Evolutionary conservation across 78 protist species (phyloP).

Genomic region (Capsaspora owczarzaki): DNA sequence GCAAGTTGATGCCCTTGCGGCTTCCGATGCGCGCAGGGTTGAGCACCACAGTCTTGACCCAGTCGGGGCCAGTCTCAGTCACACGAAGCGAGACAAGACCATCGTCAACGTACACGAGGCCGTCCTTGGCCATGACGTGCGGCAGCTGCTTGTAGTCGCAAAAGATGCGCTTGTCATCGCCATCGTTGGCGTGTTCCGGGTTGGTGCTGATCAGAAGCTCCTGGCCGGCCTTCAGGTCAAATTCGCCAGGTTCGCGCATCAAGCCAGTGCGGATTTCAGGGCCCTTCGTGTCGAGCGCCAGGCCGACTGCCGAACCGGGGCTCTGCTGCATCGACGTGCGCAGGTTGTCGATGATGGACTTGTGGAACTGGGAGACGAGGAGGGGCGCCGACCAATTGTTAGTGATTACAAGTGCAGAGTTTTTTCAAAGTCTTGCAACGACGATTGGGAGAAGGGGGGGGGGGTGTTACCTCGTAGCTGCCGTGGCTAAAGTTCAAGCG

Average conservation of each 20-base stretch:
- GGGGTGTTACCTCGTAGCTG: slow-evolving; percentile 38
- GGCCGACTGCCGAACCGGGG: slow-evolving; percentile 24
- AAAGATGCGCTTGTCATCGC: not conserved
- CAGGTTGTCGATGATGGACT: slow-evolving; percentile 10
- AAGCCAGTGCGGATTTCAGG: slow-evolving; percentile 65
- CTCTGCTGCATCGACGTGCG: not conserved
- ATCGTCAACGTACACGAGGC: slow-evolving; percentile 48
- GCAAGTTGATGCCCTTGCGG: slow-evolving; percentile 71
- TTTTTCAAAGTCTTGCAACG: too few relatives aligned
- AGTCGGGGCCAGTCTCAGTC: not conserved
- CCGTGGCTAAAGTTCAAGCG: slow-evolving; percentile 80
- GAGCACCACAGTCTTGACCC: slow-evolving; percentile 16
- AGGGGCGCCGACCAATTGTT: not conserved
- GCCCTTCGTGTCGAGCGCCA: slow-evolving; percentile 60
- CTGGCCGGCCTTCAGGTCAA: not conserved
- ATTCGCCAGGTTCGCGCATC: not conserved
- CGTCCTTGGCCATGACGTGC: slow-evolving; percentile 24
- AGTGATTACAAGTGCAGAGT: not conserved
- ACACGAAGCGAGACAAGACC: slow-evolving; percentile 51
- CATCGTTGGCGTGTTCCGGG: not conserved
- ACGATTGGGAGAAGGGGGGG: too few relatives aligned
- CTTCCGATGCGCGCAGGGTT: slow-evolving; percentile 55
- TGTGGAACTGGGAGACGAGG: slow-evolving; percentile 8
- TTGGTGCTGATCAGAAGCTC: not conserved
- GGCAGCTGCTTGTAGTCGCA: slow-evolving; percentile 26